A percentile compares a stretch with the other conserved stretches of the same genome.
Conservation (phyloP, 2,329 filamentous ascomycete genomes). For the Xylariaceae sp. region DNA sequence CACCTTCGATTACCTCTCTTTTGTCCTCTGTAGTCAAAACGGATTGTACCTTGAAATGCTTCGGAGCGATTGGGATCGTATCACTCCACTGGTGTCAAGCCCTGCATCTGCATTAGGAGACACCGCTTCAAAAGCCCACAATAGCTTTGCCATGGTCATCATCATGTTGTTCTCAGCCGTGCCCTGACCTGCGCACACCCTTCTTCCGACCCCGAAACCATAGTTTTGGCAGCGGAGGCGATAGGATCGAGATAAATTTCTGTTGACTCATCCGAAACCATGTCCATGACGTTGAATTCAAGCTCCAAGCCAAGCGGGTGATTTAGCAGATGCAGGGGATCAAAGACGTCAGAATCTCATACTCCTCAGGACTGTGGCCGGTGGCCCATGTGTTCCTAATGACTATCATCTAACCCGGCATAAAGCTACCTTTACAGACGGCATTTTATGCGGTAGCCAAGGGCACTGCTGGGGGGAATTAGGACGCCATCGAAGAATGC, state of each 20-base stretch:
- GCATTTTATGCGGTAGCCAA: constrained; percentile 43
- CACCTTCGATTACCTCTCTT: constrained; percentile 7
- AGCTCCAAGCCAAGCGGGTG: constrained; percentile 8
- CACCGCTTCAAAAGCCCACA: constrained; percentile 47
- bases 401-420: constrained; percentile 45
- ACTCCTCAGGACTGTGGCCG: constrained; percentile 13
- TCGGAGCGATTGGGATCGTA: constrained; percentile 16
- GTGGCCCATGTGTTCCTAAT: constrained; percentile 41
- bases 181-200: constrained; percentile 47
- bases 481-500: constrained; percentile 16
- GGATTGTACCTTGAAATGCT: constrained; percentile 18
- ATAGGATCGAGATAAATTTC: not conserved
- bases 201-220: constrained; percentile 45
- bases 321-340: constrained; percentile 14
- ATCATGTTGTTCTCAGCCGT: constrained; percentile 46
- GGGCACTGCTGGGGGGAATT: constrained; percentile 29
- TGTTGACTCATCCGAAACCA: not conserved
- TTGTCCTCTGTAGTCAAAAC: constrained; percentile 16
- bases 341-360: constrained; percentile 15
- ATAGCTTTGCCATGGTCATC: constrained; percentile 36
- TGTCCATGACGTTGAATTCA: constrained; percentile 5
- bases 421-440: constrained; percentile 41
- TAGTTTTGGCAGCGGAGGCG: constrained; percentile 30
- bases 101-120: constrained; percentile 10
- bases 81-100: constrained; percentile 23